Evolutionary conservation across 2,329 filamentous ascomycete species (phyloP).

Genomic region (Chaetomium olivaceum): DNA sequence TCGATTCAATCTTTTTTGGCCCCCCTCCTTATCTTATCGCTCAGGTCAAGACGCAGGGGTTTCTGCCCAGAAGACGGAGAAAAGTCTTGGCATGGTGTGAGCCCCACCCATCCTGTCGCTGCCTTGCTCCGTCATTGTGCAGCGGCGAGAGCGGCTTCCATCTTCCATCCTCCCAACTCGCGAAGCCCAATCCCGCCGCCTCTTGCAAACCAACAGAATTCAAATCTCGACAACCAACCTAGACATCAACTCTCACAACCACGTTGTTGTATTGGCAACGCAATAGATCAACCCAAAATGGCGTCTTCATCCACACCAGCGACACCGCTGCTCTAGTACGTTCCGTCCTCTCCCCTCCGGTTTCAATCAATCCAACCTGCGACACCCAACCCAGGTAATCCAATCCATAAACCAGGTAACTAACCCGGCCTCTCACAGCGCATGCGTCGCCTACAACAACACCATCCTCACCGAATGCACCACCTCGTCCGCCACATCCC

Average conservation of each 20-base stretch:
- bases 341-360: neutral
- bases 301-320: slow-evolving; percentile 68
- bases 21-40: neutral
- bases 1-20: neutral
- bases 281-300: slow-evolving; percentile 48
- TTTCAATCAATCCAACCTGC: neutral
- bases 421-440: slow-evolving; percentile 52
- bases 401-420: too few species aligned
- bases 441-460: slow-evolving; percentile 89
- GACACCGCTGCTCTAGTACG: slow-evolving; percentile 71
- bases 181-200: neutral
- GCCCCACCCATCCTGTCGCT: neutral
- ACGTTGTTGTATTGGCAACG: neutral
- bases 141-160: neutral
- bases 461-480: slow-evolving; percentile 95
- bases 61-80: neutral
- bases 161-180: neutral
- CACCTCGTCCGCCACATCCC: slow-evolving; percentile 71
- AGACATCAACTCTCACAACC: neutral
- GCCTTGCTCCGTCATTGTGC: slow-evolving; percentile 18
- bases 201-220: neutral
- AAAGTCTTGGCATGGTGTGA: neutral
- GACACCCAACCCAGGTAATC: slow-evolving; percentile 13
- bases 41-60: neutral
- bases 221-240: neutral